These are phyloP conservation scores for Nicotiana benthamiana DNA, from an alignment of 257 asterid genomes.

Conservation along the genomic window DNA sequence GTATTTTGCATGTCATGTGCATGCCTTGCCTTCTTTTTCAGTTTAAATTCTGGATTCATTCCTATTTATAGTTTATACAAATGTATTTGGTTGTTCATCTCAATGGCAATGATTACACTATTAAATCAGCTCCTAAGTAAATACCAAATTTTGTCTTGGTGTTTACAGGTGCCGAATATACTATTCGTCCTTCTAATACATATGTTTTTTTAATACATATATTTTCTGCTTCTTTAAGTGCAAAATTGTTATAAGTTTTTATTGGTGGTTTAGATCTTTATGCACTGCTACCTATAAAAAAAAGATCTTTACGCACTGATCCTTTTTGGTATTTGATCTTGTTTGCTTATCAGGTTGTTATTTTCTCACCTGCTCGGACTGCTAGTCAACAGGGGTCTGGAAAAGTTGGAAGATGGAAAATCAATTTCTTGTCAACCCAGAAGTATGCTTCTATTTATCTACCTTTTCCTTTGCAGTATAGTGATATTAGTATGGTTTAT, in stretches of 20 bases:
- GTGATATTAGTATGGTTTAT: background rate
- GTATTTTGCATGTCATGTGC: background rate
- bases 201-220: too few relatives aligned
- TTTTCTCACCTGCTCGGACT: slow-evolving; percentile 91
- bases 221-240: background rate
- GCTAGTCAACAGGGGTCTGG: slow-evolving; percentile 98
- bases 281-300: background rate
- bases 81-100: background rate
- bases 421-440: slow-evolving; percentile 84
- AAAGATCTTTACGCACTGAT: background rate
- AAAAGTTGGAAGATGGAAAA: slow-evolving; percentile 91
- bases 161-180: background rate
- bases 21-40: background rate
- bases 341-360: slow-evolving; percentile 47
- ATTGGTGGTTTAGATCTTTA: background rate
- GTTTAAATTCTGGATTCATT: background rate
- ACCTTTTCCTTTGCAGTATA: background rate
- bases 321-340: background rate
- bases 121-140: background rate
- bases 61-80: background rate
- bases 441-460: slow-evolving; percentile 45
- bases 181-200: background rate
- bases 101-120: background rate
- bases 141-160: background rate
- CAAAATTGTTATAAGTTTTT: background rate